phyloP scores from a whole-genome alignment of 768 basidiomycete species.

The Suillus fuscotomentosus region DNA sequence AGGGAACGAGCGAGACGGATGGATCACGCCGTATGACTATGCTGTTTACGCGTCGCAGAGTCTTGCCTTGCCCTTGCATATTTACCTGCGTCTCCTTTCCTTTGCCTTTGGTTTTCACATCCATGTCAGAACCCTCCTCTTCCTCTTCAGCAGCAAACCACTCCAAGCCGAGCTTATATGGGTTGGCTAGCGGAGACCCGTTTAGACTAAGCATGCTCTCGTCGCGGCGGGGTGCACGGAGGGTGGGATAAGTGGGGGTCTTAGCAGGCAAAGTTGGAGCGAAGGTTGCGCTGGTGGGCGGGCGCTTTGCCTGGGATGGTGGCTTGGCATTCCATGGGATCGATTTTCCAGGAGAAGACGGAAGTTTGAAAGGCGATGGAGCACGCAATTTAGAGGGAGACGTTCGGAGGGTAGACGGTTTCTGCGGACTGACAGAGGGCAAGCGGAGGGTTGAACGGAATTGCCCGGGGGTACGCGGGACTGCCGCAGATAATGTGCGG shows the following conservation, averaged over 20 bases:
- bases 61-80: conserved; percentile 17
- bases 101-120: conserved; percentile 20
- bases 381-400: conserved; percentile 32
- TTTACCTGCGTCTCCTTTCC: conserved; percentile 23
- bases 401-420: conserved; percentile 24
- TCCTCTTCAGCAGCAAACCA: conserved; percentile 49
- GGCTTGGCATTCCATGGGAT: conserved; percentile 14
- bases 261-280: conserved; percentile 56
- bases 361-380: conserved; percentile 53
- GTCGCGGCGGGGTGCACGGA: conserved; percentile 68
- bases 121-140: conserved; percentile 25
- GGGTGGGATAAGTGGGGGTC: conserved; percentile 39
- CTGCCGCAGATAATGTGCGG: conserved; percentile 34
- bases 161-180: conserved; percentile 62
- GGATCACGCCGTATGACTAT: conserved; percentile 64
- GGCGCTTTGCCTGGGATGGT: conserved; percentile 26
- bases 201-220: conserved; percentile 82
- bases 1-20: conserved; percentile 37
- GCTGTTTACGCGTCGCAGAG: conserved; percentile 48
- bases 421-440: conserved; percentile 37
- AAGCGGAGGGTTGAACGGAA: conserved; percentile 25
- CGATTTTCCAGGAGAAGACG: conserved; percentile 27
- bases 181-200: conserved; percentile 80
- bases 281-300: conserved; percentile 67
- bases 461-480: neutral